Conservation (phyloP, 139 green algal species). For the Auxenochlorella pyrenoidosa region DNA sequence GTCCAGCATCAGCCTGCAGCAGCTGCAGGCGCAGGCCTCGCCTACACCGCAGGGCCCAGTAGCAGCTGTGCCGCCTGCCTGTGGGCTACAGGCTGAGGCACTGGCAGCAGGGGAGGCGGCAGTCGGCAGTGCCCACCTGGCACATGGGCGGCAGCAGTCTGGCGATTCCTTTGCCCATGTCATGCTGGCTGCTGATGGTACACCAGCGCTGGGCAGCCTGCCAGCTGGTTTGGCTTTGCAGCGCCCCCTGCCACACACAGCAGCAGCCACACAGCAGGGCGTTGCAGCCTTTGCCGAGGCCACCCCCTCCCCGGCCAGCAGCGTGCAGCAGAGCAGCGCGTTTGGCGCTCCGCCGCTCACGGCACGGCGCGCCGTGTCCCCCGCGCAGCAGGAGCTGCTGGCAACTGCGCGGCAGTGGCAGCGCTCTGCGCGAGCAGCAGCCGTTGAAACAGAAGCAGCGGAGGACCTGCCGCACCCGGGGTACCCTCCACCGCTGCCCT, state of each 20-base stretch:
- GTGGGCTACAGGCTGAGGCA: not conserved
- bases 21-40: not conserved
- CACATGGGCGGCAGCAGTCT: not conserved
- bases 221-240: not conserved
- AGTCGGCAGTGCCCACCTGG: not conserved
- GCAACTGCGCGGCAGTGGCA: constrained; percentile 24
- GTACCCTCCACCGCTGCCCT: not conserved
- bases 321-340: constrained; percentile 1
- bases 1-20: constrained; percentile 12
- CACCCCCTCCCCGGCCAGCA: not conserved
- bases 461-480: not conserved
- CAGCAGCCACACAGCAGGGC: not conserved
- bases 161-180: not conserved
- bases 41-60: not conserved
- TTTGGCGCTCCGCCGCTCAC: not conserved
- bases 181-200: not conserved
- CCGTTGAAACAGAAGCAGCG: not conserved
- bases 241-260: not conserved
- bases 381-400: constrained; percentile 22
- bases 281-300: not conserved
- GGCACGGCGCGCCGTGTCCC: not conserved
- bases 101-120: not conserved
- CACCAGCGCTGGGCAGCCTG: not conserved
- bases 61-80: not conserved
- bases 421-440: not conserved